Percentiles rank a stretch among this genome's conserved stretches.
phyloP scores from a whole-genome alignment of 2,329 filamentous ascomycete species.

The Pseudogymnoascus sp. region DNA sequence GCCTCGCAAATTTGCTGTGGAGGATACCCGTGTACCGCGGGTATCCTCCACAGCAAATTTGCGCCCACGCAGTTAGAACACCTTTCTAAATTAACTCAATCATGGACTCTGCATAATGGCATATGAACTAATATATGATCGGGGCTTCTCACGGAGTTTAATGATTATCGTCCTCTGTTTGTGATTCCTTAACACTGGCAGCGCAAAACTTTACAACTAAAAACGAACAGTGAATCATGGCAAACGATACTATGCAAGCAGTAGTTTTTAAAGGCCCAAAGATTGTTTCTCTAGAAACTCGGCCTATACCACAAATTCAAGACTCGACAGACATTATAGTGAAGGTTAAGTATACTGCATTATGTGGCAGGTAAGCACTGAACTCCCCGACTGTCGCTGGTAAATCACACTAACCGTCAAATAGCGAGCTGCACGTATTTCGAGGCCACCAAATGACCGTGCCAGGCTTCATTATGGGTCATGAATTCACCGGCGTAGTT shows the following conservation, averaged over 20 bases:
- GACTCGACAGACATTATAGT: conserved; percentile 67
- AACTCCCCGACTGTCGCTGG: background rate
- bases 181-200: background rate
- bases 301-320: conserved; percentile 57
- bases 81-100: background rate
- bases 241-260: conserved; percentile 55
- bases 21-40: too few species aligned
- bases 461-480: conserved; percentile 59
- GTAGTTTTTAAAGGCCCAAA: conserved; percentile 78
- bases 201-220: background rate
- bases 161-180: background rate
- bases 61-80: background rate
- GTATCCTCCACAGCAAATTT: background rate
- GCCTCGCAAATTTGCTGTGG: too few species aligned
- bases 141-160: background rate
- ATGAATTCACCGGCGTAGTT: conserved; percentile 75
- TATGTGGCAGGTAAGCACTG: conserved; percentile 51
- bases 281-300: conserved; percentile 52
- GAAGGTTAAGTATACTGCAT: conserved; percentile 69
- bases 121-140: conserved; percentile 8
- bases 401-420: background rate
- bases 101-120: background rate
- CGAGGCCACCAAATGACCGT: conserved; percentile 65
- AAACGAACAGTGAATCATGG: background rate
- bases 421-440: conserved; percentile 72